These are phyloP conservation scores for Monascus ruber DNA, from an alignment of 2,329 filamentous ascomycete species.

Conservation along the genomic window DNA sequence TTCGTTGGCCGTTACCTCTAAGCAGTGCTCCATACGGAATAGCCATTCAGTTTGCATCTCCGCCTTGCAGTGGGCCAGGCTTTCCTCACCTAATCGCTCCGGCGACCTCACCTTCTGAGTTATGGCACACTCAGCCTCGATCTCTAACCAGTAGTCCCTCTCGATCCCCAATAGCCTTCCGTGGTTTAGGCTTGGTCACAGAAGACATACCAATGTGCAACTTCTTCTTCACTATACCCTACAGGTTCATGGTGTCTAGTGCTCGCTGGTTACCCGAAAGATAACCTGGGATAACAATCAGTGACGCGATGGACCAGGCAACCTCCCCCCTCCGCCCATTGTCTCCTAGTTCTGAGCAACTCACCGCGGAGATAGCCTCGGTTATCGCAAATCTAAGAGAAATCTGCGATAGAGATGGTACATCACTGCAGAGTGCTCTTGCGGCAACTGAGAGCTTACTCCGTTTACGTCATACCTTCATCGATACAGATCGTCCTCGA, in stretches of 20 bases:
- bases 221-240: too few relatives aligned
- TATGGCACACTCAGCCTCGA: too few relatives aligned
- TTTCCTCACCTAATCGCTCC: too few relatives aligned
- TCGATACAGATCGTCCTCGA: constrained; percentile 39
- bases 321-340: constrained; percentile 14
- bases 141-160: too few relatives aligned
- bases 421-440: constrained; percentile 21
- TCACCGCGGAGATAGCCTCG: constrained; percentile 27
- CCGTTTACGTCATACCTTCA: constrained; percentile 54
- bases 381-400: constrained; percentile 25
- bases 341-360: constrained; percentile 22
- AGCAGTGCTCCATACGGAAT: too few relatives aligned
- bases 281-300: constrained; percentile 22
- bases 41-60: too few relatives aligned
- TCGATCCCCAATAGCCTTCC: too few relatives aligned
- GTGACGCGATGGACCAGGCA: constrained; percentile 20
- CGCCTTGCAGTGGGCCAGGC: too few relatives aligned
- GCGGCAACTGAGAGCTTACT: constrained; percentile 47
- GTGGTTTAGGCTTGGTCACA: too few relatives aligned
- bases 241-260: constrained; percentile 22
- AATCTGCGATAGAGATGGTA: constrained; percentile 17
- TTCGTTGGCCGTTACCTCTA: too few relatives aligned
- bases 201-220: too few relatives aligned
- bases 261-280: constrained; percentile 19
- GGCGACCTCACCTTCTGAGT: too few relatives aligned